These are phyloP conservation scores for Tulasnella sp. DNA, from an alignment of 768 basidiomycete species.

Conservation along the genomic window DNA sequence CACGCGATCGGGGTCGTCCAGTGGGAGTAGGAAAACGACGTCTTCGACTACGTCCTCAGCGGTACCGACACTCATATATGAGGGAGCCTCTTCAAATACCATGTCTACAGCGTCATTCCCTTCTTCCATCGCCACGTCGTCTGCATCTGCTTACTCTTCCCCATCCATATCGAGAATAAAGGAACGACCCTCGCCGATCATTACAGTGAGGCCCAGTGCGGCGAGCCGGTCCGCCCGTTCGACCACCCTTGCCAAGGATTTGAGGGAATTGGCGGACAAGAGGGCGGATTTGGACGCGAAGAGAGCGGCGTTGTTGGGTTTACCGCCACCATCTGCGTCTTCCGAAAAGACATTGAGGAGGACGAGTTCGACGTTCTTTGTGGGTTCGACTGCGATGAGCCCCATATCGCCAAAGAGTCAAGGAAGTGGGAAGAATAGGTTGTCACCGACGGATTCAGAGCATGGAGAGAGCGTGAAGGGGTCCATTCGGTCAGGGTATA, in stretches of 20 bases:
- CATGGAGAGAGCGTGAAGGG: not conserved
- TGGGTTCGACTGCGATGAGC: not conserved
- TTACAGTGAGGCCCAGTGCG: not conserved
- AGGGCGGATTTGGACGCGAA: conserved; percentile 11
- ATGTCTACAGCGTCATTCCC: not conserved
- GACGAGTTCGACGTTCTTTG: not conserved
- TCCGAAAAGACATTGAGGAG: not conserved
- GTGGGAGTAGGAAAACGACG: not conserved
- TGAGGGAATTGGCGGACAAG: conserved; percentile 8
- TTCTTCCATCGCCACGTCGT: not conserved
- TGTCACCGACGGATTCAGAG: not conserved
- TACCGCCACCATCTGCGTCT: conserved; percentile 1
- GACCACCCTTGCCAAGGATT: not conserved
- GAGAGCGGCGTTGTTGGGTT: conserved; percentile 6
- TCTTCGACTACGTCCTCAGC: not conserved
- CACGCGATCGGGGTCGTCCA: too few relatives aligned
- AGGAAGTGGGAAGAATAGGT: not conserved
- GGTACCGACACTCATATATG: not conserved
- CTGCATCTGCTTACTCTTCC: not conserved
- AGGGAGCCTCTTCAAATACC: not conserved
- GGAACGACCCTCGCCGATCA: not conserved
- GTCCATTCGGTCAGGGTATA: too few relatives aligned
- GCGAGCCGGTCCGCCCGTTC: not conserved
- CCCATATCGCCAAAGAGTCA: too few relatives aligned
- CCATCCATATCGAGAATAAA: not conserved